Evolutionary conservation across 192 early-diverging fungal species (phyloP), one percentile per base, ranked within the genome.

Genomic region (Dispira parvispora): DNA sequence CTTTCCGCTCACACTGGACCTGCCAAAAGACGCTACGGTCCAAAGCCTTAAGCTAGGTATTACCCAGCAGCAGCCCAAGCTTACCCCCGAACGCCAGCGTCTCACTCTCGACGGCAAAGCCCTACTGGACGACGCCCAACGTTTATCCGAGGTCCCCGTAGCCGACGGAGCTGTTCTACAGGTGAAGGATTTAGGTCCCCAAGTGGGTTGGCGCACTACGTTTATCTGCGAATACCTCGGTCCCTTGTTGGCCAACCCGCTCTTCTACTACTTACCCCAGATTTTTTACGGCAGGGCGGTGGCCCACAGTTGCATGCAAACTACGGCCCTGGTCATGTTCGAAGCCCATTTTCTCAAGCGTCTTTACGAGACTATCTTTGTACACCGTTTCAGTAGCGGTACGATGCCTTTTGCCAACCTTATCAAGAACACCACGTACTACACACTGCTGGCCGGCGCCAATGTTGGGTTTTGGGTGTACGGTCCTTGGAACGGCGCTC

Each of bases 381-480:
- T 96, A 32, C 92, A 98, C 68, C 84, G 88, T 23, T 95, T 95
- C 72, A 88, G 84, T 45, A 87, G 92, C 67, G 89, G 87, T 28
- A 94, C 92, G 11, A 98, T 98, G 94, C 94, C 94, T n/a, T 75
- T 92, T 62, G 52, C 68, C n/a, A 93, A 93, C 67, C 74, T 98
- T 14, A 90, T 94, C 64, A 98, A 95, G 72, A 98, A 98, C 75
- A 92, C 88, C 57, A 78, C 79, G 45, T 93, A 98, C 68, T 98
- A 98, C 74, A 90, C 91, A 79, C 63, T 94, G 45, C 72, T 95
- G 11, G 84, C 85, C 25, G 94, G 92, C 21, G 56, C 94, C 54
- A 81, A 87, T 43, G 71, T 95, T 45, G 92, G 88, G 23, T 92
- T 84, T 73, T 88, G 85, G 76, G 68, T 94, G 32, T 95, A 97